Conservation (phyloP, 2,329 filamentous ascomycete species). For the Talaromyces islandicus region DNA sequence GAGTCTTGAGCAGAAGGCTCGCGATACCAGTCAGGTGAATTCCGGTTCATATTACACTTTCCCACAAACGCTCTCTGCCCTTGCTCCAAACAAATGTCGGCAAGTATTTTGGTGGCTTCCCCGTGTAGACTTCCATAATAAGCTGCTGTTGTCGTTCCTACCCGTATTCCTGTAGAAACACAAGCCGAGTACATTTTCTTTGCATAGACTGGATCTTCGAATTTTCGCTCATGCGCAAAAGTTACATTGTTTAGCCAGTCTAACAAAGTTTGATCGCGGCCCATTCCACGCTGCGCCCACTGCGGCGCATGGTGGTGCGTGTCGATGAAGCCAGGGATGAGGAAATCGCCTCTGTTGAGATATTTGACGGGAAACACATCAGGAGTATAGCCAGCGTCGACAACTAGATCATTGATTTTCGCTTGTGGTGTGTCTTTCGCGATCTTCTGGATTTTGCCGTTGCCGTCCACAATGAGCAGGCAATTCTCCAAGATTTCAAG, state of each 20-base stretch:
- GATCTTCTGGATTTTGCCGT: constrained; percentile 26
- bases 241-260: constrained; percentile 62
- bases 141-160: constrained; percentile 37
- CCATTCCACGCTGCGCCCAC: constrained; percentile 43
- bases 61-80: constrained; percentile 32
- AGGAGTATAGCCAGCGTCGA: constrained; percentile 19
- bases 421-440: constrained; percentile 15
- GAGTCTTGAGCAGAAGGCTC: constrained; percentile 45
- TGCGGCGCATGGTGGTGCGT: constrained; percentile 64
- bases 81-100: constrained; percentile 24
- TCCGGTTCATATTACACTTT: constrained; percentile 33
- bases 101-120: constrained; percentile 25
- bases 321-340: constrained; percentile 45
- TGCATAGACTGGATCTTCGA: constrained; percentile 51
- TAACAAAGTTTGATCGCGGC: constrained; percentile 37
- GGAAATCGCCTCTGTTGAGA: constrained; percentile 23
- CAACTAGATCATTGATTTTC: constrained; percentile 20
- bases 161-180: constrained; percentile 54
- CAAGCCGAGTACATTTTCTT: constrained; percentile 45
- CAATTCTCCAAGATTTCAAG: constrained; percentile 27
- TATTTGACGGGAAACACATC: constrained; percentile 22
- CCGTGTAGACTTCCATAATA: constrained; percentile 31
- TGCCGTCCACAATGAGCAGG: constrained; percentile 23
- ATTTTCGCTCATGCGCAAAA: constrained; percentile 59
- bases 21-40: constrained; percentile 47